phyloP scores from a whole-genome alignment of 2,329 filamentous ascomycete species.

The Dendryphion nanum region DNA sequence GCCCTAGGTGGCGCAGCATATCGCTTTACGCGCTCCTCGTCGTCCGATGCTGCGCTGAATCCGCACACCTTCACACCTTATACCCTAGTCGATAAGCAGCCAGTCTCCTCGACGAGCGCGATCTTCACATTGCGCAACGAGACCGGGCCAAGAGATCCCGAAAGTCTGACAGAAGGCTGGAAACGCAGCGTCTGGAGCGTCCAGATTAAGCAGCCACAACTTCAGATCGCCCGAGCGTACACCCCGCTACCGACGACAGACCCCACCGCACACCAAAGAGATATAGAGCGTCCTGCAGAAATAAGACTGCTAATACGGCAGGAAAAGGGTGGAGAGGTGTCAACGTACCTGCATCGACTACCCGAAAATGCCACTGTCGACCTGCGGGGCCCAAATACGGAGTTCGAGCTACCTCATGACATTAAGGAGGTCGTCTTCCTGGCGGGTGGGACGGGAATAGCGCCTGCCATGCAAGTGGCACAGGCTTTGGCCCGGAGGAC shows the following conservation, averaged over 20 bases:
- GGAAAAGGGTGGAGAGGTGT: conserved; percentile 80
- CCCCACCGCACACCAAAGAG: not conserved
- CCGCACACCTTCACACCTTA: conserved; percentile 63
- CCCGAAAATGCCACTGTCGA: conserved; percentile 64
- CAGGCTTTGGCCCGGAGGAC: conserved; percentile 55
- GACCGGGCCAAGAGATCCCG: conserved; percentile 22
- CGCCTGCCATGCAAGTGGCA: conserved; percentile 80
- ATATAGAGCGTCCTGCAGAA: conserved; percentile 33
- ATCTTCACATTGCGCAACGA: conserved; percentile 62
- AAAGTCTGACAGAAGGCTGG: conserved; percentile 46
- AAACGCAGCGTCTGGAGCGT: conserved; percentile 76
- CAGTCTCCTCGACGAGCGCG: conserved; percentile 65
- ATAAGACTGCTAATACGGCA: conserved; percentile 76
- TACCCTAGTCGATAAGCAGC: conserved; percentile 59
- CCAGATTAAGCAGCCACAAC: conserved; percentile 88
- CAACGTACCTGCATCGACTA: conserved; percentile 71
- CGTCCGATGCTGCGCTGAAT: conserved; percentile 50
- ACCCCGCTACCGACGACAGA: conserved; percentile 71
- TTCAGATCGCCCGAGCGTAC: conserved; percentile 90
- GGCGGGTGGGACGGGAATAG: conserved; percentile 89
- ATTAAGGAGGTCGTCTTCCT: conserved; percentile 71
- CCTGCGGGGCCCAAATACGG: conserved; percentile 74
- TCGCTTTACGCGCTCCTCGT: conserved; percentile 22
- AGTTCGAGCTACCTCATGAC: conserved; percentile 59
- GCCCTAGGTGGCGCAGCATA: conserved; percentile 35